Evolutionary conservation across 2,329 filamentous ascomycete species (phyloP).

Genomic region (Daldinia sp.): DNA sequence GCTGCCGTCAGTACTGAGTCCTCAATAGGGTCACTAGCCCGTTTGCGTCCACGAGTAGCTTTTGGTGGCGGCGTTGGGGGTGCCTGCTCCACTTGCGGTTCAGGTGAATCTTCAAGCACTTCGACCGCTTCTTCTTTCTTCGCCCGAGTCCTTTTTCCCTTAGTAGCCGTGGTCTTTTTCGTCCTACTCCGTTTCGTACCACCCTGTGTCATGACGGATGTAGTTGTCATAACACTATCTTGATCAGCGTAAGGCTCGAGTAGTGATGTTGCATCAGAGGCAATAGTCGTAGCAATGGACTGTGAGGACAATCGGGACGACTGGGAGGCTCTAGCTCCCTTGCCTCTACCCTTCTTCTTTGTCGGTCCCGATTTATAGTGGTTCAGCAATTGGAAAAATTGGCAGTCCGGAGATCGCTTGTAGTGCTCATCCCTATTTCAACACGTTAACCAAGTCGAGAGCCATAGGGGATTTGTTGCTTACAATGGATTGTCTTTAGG

Average conservation of each 20-base stretch:
- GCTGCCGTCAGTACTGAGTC: slow-evolving; percentile 58
- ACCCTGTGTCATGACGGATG: slow-evolving; percentile 69
- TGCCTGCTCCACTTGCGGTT: slow-evolving; percentile 48
- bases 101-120: slow-evolving; percentile 55
- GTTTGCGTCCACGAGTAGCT: slow-evolving; percentile 69
- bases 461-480: slow-evolving; percentile 51
- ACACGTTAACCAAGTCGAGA: slow-evolving; percentile 23
- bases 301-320: slow-evolving; percentile 73
- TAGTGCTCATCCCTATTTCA: slow-evolving; percentile 81
- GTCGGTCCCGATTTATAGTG: slow-evolving; percentile 62
- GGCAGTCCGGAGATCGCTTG: slow-evolving; percentile 80
- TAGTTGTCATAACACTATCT: slow-evolving; percentile 70
- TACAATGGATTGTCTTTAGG: slow-evolving; percentile 88
- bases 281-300: slow-evolving; percentile 62
- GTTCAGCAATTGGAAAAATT: slow-evolving; percentile 80
- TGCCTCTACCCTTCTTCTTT: slow-evolving; percentile 69
- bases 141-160: slow-evolving; percentile 59
- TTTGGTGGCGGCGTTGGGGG: slow-evolving; percentile 56
- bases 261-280: slow-evolving; percentile 63
- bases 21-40: slow-evolving; percentile 70
- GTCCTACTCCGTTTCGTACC: slow-evolving; percentile 63
- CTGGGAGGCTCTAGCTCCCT: slow-evolving; percentile 72
- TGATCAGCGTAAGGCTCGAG: slow-evolving; percentile 62
- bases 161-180: slow-evolving; percentile 66
- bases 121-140: slow-evolving; percentile 69